Evolutionary conservation across 2,329 filamentous ascomycete genomes (phyloP), one percentile per base, ranked within the genome.

Genomic region (Sclerotinia borealis): DNA sequence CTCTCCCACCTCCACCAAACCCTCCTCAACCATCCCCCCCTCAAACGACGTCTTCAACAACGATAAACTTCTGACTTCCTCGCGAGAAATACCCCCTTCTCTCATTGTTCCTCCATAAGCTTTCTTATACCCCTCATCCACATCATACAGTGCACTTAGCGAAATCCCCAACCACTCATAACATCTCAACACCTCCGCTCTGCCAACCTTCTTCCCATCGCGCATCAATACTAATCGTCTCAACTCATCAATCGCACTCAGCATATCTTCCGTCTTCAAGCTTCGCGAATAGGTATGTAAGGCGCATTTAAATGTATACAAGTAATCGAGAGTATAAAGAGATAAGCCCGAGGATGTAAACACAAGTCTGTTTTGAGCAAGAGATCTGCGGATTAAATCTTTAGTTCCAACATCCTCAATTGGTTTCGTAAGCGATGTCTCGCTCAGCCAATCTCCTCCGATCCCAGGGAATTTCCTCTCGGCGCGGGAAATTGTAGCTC

Each of bases 231-330:
- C 80, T 29, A 85, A 79, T 5, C 85, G 79, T 3, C 85, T 80
- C 43, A 89, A 78, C 71, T 86, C 85, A 72, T 88, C 84, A 54
- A 88, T 83, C 34, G 85, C 84, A 54, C 85, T 80, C 68, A 86
- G 83, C 10, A 88, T 78, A 25, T 70, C 65, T 2, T 25, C n/a
- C 13, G 63, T 59, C 0, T 68, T 63, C 5, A 71, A 77, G 71
- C 78, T 79, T 63, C 77, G 78, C 5, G 82, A 79, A 72, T 87
- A 87, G 67, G 79, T 80, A 22, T 82, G 79, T 13, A 89, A 78
- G 1, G 84, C 83, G 52, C 79, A 78, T 72, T 87, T 87, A 76
- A 89, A 84, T 48, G 83, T 85, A 75, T 87, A 89, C 51, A 87
- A 74, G 56, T 84, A 79, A 73, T 89, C 86, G 13, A 88, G 78